Percentiles rank a stretch among this genome's conserved stretches.
Conservation (phyloP, 257 asterid genomes). For the Petunia axillaris region DNA sequence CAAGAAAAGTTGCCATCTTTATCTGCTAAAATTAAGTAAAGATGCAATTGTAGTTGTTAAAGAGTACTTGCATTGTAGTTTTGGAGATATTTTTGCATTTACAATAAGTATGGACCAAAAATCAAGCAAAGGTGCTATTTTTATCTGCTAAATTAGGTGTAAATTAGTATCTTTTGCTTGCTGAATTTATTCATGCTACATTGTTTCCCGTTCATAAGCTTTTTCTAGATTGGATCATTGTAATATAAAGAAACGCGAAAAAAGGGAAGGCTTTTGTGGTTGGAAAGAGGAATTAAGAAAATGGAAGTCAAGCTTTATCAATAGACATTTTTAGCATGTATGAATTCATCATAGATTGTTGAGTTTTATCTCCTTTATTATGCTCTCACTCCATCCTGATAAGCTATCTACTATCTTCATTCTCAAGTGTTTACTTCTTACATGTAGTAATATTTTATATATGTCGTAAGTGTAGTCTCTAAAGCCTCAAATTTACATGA, state of each 20-base stretch:
- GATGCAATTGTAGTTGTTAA: too few species aligned
- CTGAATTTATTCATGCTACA: neutral
- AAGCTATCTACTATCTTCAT: neutral
- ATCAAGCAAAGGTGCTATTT: neutral
- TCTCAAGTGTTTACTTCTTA: neutral
- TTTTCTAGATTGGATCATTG: neutral
- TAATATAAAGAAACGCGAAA: neutral
- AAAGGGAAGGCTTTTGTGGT: neutral
- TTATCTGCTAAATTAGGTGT: neutral
- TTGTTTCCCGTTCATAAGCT: neutral
- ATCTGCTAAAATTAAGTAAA: too few species aligned
- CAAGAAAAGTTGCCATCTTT: too few species aligned
- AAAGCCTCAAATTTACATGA: neutral
- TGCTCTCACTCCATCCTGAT: neutral
- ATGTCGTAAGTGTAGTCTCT: neutral
- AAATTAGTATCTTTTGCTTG: neutral
- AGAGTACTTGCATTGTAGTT: too few species aligned
- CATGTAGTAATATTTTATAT: neutral
- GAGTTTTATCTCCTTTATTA: neutral
- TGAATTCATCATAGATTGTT: neutral
- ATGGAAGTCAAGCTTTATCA: neutral
- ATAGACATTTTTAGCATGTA: neutral
- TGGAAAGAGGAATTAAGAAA: neutral
- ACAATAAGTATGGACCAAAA: too few species aligned
- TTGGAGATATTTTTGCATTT: too few species aligned